Evolutionary conservation across 1,139 yeast genomes (phyloP).

Genomic region (Scheffersomyces lignicola): DNA sequence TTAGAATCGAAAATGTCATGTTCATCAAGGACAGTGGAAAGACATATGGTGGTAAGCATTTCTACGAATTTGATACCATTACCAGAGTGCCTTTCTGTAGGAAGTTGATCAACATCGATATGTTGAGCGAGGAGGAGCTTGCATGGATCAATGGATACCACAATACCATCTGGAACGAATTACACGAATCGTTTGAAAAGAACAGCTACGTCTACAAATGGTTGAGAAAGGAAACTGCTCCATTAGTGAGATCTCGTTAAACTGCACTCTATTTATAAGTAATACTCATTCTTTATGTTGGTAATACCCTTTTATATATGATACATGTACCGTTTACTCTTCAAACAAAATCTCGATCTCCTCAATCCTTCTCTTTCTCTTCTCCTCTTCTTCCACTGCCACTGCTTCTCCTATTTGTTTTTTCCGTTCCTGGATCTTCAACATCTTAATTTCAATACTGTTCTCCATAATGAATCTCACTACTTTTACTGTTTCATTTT

Average conservation of each 20-base stretch:
- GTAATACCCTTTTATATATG: background rate
- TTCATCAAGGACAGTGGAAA: conserved; percentile 54
- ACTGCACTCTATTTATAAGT: background rate
- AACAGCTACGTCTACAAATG: conserved; percentile 61
- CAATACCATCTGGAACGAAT: conserved; percentile 54
- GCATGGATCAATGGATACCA: conserved; percentile 73
- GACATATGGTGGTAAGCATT: conserved; percentile 50
- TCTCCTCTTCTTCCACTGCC: conserved; percentile 75
- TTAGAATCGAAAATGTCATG: conserved; percentile 86
- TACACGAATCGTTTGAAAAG: conserved; percentile 49
- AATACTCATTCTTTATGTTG: background rate
- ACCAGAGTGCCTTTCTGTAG: conserved; percentile 80
- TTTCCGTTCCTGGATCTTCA: conserved; percentile 83
- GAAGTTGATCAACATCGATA: conserved; percentile 21
- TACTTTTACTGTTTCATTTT: conserved; percentile 69
- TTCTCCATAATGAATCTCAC: conserved; percentile 78
- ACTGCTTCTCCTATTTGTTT: conserved; percentile 84
- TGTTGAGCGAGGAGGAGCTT: conserved; percentile 61
- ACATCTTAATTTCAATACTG: conserved; percentile 89
- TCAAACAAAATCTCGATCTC: conserved; percentile 80
- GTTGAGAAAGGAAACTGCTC: conserved; percentile 72
- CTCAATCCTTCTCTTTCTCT: conserved; percentile 72
- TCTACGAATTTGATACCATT: conserved; percentile 77
- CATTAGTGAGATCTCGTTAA: conserved; percentile 20
- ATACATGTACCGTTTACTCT: conserved; percentile 22